A percentile compares a stretch with the other conserved stretches of the same genome.
Conservation (phyloP, 139 green algal genomes). For the Yamagishiella unicocca region DNA sequence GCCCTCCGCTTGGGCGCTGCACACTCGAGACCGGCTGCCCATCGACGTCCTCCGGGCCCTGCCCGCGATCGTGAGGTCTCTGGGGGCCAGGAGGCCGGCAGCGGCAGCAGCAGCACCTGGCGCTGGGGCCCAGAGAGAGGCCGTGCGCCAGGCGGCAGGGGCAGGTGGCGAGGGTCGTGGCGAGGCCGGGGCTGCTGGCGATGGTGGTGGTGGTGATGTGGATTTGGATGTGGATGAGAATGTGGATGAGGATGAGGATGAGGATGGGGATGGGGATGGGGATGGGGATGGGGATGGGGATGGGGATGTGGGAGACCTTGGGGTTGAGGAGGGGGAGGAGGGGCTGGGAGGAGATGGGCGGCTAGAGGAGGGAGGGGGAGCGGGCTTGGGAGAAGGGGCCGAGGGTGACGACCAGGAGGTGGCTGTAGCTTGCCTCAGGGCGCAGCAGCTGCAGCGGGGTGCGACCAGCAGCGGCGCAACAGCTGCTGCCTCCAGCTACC, state of each 20-base stretch:
- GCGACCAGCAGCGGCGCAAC: background rate
- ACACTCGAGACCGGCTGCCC: slow-evolving; percentile 57
- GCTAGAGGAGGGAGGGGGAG: background rate
- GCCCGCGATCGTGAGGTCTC: slow-evolving; percentile 11
- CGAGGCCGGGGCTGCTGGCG: too few species aligned
- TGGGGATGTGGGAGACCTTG: background rate
- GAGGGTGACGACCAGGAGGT: too few species aligned
- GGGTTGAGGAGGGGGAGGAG: background rate
- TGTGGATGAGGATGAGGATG: background rate
- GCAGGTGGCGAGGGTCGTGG: too few species aligned
- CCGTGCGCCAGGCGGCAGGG: too few species aligned
- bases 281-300: background rate
- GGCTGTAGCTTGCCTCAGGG: too few species aligned
- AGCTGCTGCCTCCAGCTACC: slow-evolving; percentile 30
- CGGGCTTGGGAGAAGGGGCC: background rate
- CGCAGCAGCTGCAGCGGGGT: background rate
- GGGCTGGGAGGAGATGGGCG: background rate
- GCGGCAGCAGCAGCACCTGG: too few species aligned
- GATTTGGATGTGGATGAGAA: too few species aligned
- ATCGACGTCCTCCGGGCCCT: slow-evolving; percentile 56
- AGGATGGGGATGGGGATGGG: background rate
- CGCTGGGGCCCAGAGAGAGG: too few species aligned
- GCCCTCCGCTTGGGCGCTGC: slow-evolving; percentile 30
- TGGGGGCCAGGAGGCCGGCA: background rate
- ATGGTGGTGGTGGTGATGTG: too few species aligned